These are phyloP conservation scores for Pestalotiopsis sp. DNA, from an alignment of 2,329 filamentous ascomycete species.

Conservation along the genomic window DNA sequence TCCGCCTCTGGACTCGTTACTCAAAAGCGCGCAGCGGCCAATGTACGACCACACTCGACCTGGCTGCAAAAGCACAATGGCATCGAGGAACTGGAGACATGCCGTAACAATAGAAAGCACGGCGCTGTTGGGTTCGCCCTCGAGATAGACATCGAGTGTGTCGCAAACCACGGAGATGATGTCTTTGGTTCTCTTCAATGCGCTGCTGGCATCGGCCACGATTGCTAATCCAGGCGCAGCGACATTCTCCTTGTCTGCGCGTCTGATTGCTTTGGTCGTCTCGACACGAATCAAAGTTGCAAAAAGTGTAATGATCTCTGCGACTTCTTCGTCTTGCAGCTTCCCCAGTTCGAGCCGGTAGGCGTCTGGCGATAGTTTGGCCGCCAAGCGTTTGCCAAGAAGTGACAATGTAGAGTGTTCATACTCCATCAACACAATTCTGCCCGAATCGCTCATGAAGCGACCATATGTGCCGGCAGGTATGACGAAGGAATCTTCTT, in stretches of 20 bases:
- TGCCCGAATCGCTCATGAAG: slow-evolving; percentile 77
- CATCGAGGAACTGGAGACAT: slow-evolving; percentile 80
- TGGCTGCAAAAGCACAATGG: slow-evolving; percentile 74
- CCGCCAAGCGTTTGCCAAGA: slow-evolving; percentile 75
- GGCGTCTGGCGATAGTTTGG: slow-evolving; percentile 61
- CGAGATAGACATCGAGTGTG: slow-evolving; percentile 74
- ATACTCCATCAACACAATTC: slow-evolving; percentile 77
- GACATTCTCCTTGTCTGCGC: slow-evolving; percentile 21
- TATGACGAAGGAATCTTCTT: slow-evolving; percentile 62
- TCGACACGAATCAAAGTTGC: slow-evolving; percentile 68
- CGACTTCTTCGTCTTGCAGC: slow-evolving; percentile 63
- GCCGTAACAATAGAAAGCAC: slow-evolving; percentile 69
- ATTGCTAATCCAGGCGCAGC: slow-evolving; percentile 47
- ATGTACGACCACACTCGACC: slow-evolving; percentile 90
- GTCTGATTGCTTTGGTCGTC: slow-evolving; percentile 37
- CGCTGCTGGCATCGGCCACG: slow-evolving; percentile 61
- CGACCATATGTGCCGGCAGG: slow-evolving; percentile 68
- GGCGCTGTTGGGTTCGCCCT: slow-evolving; percentile 65
- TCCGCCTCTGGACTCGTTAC: slow-evolving; percentile 74
- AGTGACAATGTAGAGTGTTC: slow-evolving; percentile 80
- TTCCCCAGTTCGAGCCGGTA: slow-evolving; percentile 55
- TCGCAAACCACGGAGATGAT: slow-evolving; percentile 82
- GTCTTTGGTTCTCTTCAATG: slow-evolving; percentile 64
- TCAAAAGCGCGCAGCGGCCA: slow-evolving; percentile 78
- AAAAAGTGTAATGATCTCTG: slow-evolving; percentile 76